Base-by-base conservation (phyloP, 2,329 filamentous ascomycete species). In the Colletotrichum sidae region DNA sequence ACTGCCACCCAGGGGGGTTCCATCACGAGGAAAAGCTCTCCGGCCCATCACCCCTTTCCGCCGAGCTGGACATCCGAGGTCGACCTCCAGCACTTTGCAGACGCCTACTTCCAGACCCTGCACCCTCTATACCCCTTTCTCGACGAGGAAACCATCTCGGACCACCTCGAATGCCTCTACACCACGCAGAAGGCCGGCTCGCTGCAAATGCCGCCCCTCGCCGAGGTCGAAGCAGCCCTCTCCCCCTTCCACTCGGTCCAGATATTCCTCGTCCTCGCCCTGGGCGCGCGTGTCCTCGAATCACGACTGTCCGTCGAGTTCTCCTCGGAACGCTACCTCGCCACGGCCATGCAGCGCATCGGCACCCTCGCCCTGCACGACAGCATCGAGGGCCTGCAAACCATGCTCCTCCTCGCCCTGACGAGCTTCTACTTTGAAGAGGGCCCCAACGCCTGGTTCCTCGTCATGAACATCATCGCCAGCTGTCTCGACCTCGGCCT, bases 251-350 rank as follows among this genome's bases (percentile, higher is more conserved):
- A 72, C 4, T 70, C 71, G 0, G 86, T 86, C 47, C 84, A 86
- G 55, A 76, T 82, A 2, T 83, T 79, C 45, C 86, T 86, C 83
- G 83, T 86, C 1, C 65, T 86, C 3, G 83, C 83, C 0, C 79
- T 86, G 35, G 78, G 80, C 3, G 79, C 83, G 1, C 78, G 77
- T 1, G 76, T 83, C 8, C 65, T 83, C 0, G 82, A 83, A 0
- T 75, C 78, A 1, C 78, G 79, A 4, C 75, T 78, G n/a, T 79
- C 79, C 49, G 70, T 80, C 6, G 77, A 77, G 1, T 77, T 86
- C 33, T 79, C 82, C 0, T 80, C 76, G 2, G 82, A 85, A 54
- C 79, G 80, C 0, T 85, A 83, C 53, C 83, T 82, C 15, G 74
- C 80, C 0, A 77, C 82, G 0, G 84, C 84, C 0, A 75, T 85